phyloP scores from a whole-genome alignment of 2,329 filamentous ascomycete species.

The Thermomyces lanuginosus region DNA sequence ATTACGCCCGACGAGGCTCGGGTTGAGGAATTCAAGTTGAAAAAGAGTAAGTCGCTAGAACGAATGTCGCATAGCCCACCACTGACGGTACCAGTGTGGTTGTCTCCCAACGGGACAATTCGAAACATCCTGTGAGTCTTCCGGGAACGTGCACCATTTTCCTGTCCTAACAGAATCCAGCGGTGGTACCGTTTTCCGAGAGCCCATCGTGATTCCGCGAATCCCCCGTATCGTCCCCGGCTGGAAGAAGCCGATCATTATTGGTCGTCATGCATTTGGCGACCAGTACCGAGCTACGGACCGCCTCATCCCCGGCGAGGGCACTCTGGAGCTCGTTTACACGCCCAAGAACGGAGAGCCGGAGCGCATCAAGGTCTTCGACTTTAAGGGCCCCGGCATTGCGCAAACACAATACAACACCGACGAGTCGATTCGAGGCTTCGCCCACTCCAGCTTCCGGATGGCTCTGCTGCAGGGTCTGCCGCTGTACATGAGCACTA shows the following conservation, averaged over 20 bases:
- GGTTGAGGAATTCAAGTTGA: conserved; percentile 95
- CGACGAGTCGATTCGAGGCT: conserved; percentile 82
- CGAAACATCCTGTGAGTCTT: conserved; percentile 42
- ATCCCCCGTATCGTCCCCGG: conserved; percentile 87
- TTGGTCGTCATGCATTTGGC: conserved; percentile 93
- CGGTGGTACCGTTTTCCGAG: conserved; percentile 95
- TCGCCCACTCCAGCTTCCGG: conserved; percentile 95
- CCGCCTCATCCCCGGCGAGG: conserved; percentile 61
- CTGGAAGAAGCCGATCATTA: conserved; percentile 99
- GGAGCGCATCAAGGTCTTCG: conserved; percentile 74
- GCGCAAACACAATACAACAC: conserved; percentile 98
- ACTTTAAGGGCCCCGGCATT: conserved; percentile 75
- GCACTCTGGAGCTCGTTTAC: conserved; percentile 88
- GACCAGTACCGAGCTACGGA: conserved; percentile 98
- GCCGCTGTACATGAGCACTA: conserved; percentile 99
- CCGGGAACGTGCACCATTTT: conserved; percentile 2
- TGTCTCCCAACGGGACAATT: conserved; percentile 87
- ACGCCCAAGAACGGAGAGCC: conserved; percentile 66
- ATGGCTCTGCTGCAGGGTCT: conserved; percentile 71
- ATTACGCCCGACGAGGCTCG: conserved; percentile 96
- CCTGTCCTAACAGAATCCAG: conserved; percentile 13
- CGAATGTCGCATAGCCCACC: conserved; percentile 7
- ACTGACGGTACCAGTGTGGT: conserved; percentile 55
- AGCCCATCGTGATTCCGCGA: conserved; percentile 88
- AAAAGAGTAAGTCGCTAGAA: conserved; percentile 60